phyloP scores from a whole-genome alignment of 1,284 basidiomycete species.

The Rhizoctonia solani region DNA sequence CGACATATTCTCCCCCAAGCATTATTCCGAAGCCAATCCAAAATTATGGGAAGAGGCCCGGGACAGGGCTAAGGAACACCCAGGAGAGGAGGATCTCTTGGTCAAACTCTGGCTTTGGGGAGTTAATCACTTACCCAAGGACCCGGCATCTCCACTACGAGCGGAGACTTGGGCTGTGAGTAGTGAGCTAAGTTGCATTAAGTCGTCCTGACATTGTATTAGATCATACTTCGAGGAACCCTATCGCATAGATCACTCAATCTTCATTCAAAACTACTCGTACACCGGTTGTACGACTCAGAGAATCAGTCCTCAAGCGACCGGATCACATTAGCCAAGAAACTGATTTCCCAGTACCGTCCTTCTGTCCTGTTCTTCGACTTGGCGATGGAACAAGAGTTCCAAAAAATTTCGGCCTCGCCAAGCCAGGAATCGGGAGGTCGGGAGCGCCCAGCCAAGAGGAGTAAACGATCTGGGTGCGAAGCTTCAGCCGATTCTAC shows the following conservation, averaged over 20 bases:
- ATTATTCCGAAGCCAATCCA: conserved; percentile 48
- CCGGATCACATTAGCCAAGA: neutral
- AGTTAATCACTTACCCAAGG: conserved; percentile 37
- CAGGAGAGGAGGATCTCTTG: conserved; percentile 25
- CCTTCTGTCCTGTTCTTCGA: conserved; percentile 16
- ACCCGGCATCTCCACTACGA: conserved; percentile 41
- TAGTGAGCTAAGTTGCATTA: conserved; percentile 13
- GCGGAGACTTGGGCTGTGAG: conserved; percentile 47
- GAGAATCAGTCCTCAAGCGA: neutral
- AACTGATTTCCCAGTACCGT: conserved; percentile 11
- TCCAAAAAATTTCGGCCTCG: neutral
- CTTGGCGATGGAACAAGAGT: conserved; percentile 11
- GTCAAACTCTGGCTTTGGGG: conserved; percentile 39
- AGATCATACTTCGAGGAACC: conserved; percentile 57
- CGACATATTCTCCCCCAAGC: conserved; percentile 45
- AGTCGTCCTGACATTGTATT: conserved; percentile 9
- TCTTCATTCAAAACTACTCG: conserved; percentile 33
- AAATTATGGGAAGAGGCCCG: conserved; percentile 37
- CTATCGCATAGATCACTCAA: conserved; percentile 44
- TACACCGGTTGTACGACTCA: conserved; percentile 16
- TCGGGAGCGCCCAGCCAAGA: neutral
- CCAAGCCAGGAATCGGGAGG: neutral
- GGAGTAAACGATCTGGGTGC: neutral
- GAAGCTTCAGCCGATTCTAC: too few relatives aligned
- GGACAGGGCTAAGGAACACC: conserved; percentile 19